Percentiles rank a stretch among this genome's conserved stretches.
Evolutionary conservation across 2,329 filamentous ascomycete genomes (phyloP).

Genomic region (Macrophomina phaseolina): DNA sequence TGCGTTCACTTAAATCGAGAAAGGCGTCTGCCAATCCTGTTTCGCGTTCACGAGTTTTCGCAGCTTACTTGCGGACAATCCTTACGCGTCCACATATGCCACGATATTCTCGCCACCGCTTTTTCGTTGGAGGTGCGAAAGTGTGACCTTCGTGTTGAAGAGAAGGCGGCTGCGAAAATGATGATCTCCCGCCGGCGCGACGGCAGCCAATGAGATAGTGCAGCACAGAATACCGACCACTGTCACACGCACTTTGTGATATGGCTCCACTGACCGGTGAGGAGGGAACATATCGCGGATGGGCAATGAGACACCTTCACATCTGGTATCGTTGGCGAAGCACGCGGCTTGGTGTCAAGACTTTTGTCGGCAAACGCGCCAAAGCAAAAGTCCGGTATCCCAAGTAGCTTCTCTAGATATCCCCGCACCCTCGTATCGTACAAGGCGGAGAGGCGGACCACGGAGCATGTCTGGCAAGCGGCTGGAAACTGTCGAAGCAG

Average conservation of each 20-base stretch:
- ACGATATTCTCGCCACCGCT: not conserved
- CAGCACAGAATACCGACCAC: not conserved
- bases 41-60: not conserved
- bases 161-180: constrained; percentile 18
- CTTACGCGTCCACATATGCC: not conserved
- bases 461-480: not conserved
- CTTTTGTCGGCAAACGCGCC: not conserved
- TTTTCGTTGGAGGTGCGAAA: not conserved
- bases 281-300: not conserved
- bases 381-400: not conserved
- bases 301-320: constrained; percentile 1
- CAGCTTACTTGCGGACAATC: not conserved
- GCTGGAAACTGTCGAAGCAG: not conserved
- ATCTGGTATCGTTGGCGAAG: not conserved
- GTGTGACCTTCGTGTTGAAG: not conserved
- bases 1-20: not conserved
- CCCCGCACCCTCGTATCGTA: not conserved
- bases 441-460: not conserved
- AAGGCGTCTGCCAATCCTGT: not conserved
- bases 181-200: constrained; percentile 22
- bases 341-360: not conserved
- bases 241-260: constrained; percentile 20
- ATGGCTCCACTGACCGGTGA: constrained; percentile 14
- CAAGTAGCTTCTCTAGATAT: not conserved
- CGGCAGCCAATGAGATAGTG: constrained; percentile 7